Conservation (phyloP, 305 asterid species). For the Rubia peregrina region DNA sequence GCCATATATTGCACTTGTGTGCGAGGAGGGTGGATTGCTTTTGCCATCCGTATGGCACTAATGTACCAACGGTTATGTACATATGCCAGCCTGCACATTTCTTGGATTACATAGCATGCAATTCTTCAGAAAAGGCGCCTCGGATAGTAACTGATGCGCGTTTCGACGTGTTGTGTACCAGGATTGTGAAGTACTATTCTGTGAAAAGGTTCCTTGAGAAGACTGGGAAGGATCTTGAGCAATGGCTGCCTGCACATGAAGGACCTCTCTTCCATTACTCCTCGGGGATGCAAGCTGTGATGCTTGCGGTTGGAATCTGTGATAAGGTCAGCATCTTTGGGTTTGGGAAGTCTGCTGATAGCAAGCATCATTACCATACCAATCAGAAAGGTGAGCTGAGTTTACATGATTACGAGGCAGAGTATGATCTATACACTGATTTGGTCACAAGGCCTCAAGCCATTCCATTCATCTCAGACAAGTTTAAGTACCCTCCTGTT, state of each 20-base stretch:
- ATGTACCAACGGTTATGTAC: constrained; percentile 71
- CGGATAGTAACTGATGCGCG: constrained; percentile 63
- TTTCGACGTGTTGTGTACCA: constrained; percentile 63
- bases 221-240: constrained; percentile 41
- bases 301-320: constrained; percentile 80
- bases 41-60: constrained; percentile 81
- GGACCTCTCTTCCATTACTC: constrained; percentile 81
- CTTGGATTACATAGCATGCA: constrained; percentile 68
- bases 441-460: constrained; percentile 44
- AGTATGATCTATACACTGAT: constrained; percentile 72
- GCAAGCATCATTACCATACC: constrained; percentile 91
- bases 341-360: constrained; percentile 58
- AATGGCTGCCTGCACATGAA: constrained; percentile 68
- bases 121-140: constrained; percentile 63
- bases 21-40: constrained; percentile 70
- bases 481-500: constrained; percentile 58
- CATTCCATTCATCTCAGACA: constrained; percentile 70
- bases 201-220: constrained; percentile 46
- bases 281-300: constrained; percentile 91
- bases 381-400: constrained; percentile 75
- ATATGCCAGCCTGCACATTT: constrained; percentile 86
- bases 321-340: constrained; percentile 74
- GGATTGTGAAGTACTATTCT: constrained; percentile 80
- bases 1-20: constrained; percentile 77
- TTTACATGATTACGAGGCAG: constrained; percentile 88